Evolutionary conservation across 2,329 filamentous ascomycete genomes (phyloP).

Genomic region (Colletotrichum endophyticum): DNA sequence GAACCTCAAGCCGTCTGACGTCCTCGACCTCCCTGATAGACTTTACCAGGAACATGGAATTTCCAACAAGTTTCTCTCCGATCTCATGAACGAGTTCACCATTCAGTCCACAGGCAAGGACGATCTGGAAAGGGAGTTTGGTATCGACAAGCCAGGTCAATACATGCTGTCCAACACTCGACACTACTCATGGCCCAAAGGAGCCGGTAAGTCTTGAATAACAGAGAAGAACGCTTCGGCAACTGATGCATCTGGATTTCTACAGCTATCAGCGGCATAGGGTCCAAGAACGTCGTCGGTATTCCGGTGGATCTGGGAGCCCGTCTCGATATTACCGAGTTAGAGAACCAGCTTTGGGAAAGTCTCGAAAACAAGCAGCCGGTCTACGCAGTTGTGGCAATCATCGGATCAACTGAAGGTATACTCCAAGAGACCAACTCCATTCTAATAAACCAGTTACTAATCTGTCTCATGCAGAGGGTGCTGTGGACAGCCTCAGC

Average conservation of each 20-base stretch:
- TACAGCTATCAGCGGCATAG: constrained; percentile 49
- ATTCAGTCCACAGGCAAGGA: constrained; percentile 46
- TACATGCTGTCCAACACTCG: constrained; percentile 45
- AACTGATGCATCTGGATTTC: background rate
- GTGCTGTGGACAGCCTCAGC: constrained; percentile 45
- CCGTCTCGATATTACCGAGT: constrained; percentile 36
- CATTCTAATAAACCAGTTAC: background rate
- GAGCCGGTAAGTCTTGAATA: constrained; percentile 37
- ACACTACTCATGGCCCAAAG: constrained; percentile 56
- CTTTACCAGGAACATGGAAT: constrained; percentile 42
- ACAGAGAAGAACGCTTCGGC: background rate
- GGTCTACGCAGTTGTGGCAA: constrained; percentile 48
- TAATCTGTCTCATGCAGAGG: constrained; percentile 31
- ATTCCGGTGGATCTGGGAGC: constrained; percentile 44
- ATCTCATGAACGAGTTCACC: constrained; percentile 35
- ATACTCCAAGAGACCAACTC: background rate
- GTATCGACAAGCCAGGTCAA: constrained; percentile 32
- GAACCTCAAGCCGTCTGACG: constrained; percentile 41
- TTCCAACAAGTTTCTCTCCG: constrained; percentile 37
- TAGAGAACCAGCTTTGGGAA: constrained; percentile 35
- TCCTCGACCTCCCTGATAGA: constrained; percentile 44
- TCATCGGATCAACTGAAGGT: constrained; percentile 52
- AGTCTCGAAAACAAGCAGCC: constrained; percentile 32
- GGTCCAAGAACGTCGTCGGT: constrained; percentile 44
- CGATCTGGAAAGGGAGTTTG: constrained; percentile 36